Conservation (phyloP, 2,329 filamentous ascomycete species). For the Fusarium ramigenum region DNA sequence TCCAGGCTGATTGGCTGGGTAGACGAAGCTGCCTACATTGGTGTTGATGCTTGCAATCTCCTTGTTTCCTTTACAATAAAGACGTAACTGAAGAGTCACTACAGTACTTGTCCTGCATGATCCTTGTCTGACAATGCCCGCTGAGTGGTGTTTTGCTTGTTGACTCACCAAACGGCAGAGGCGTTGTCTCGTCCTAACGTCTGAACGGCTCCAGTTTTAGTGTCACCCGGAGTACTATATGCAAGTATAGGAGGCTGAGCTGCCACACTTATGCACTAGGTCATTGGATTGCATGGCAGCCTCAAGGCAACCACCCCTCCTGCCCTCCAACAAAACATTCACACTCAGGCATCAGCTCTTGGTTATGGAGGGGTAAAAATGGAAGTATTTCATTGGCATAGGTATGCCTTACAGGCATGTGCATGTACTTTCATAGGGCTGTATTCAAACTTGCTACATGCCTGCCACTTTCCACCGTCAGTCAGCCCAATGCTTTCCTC, state of each 20-base stretch:
- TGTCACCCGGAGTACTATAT: background rate
- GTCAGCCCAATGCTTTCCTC: conserved; percentile 15
- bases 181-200: background rate
- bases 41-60: background rate
- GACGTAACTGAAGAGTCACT: background rate
- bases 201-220: background rate
- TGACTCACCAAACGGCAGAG: background rate
- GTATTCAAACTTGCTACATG: background rate
- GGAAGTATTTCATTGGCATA: background rate
- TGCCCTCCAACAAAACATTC: background rate
- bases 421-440: conserved; percentile 15
- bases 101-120: background rate
- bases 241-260: background rate
- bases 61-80: background rate
- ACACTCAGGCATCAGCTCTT: conserved; percentile 27
- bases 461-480: conserved; percentile 10
- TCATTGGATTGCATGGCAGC: conserved; percentile 9
- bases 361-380: conserved; percentile 2
- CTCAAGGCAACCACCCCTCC: conserved; percentile 31
- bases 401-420: background rate
- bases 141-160: background rate
- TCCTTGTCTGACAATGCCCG: background rate
- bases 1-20: background rate
- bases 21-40: background rate
- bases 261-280: background rate